Evolutionary conservation across 805 yeast species (phyloP), one percentile per base, ranked within the genome.

Genomic region (Wickerhamomyces alni): DNA sequence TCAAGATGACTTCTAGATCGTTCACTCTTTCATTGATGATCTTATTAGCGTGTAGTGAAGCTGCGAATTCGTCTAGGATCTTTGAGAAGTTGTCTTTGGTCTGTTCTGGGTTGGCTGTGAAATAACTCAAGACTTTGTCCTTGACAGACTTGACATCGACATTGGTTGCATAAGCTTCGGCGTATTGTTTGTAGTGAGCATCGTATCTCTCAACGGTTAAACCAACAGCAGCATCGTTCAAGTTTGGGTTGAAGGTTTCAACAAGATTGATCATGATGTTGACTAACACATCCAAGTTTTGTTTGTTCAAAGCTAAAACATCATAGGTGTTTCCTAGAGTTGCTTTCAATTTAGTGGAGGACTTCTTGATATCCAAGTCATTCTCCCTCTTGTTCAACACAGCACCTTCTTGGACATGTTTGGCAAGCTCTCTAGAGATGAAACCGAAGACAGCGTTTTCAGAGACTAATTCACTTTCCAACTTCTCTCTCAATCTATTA

Each of bases 181-280:
- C 33, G 33, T 35, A 50, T 11, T 39, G 26, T 2, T 33, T 30
- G 18, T 47, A 13, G 22, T 49, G 51, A 2, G 8, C 18, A 25
- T 45, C 32, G 35, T 33, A 82, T 11, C 65, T 63, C 16, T 72
- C 65, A 15, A 87, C 80, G 2, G 89, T 80, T 17, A 67, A 72
- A 57, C 87, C 87, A 16, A 89, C 96, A 0, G 89, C 94, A 8
- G 78, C 76, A 61, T 89, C 96, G 55, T 89, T 87, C 63, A 87
- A 77, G 52, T 87, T 83, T 35, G 84, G 86, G 51, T 87, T 86
- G 60, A 84, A 88, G n/a, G 74, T 72, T 3, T 66, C 54, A 8
- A 68, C 58, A 61, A 89, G 65, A 5, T 61, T 60, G 2, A 61
- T 58, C 36, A 87, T 55, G 15, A 83, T 67, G 3, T 45, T 26